Base-by-base conservation (phyloP, 495 filamentous ascomycete species). In the Penicillium waksmanii region DNA sequence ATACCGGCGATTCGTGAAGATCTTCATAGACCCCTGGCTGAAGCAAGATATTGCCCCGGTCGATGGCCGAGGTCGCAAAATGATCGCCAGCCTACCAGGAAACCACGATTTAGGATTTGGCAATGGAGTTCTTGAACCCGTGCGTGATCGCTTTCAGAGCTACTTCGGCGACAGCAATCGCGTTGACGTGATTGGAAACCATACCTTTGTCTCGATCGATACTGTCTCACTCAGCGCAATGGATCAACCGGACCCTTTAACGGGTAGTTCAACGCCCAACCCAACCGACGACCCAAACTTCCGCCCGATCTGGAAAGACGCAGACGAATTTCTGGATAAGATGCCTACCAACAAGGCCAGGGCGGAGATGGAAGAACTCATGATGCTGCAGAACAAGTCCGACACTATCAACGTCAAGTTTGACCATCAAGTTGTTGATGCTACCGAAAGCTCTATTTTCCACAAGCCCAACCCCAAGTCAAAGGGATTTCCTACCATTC, bases 41-140 rank as follows among this genome's bases (percentile, higher is more conserved):
- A 58, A 77, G 19, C 73, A 75, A 3, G 81, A 80, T 31, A 54
- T 56, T 51, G 18, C 51, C 50, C 80, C 61, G 62, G 67, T 47
- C 70, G 66, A 75, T 31, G 60, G 64, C 9, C 69, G 72, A 33
- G 78, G 77, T 21, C 77, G 90, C 57, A 89, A 85, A 77, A 79
- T 96, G 42, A 85, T 97, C 44, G 84, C 88, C 3, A 91, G 86
- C 62, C 67, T 99, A 19, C 96, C 96, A 1, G 96, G 95, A 7
- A 99, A 99, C 61, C 96, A 99, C 71, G 96, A 99, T 71, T 76
- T 97, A n/a, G 96, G 96, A 2, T 94, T 99, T 65, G 96, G 90
- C 2, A 84, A 83, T 25, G 89, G 92, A 18, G 87, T 99, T 53
- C 89, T 95, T 66, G 64, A 87, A 23, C 75, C 88, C 0, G 90